Conservation (phyloP, 257 asterid genomes). For the Leptodermis oblonga region DNA sequence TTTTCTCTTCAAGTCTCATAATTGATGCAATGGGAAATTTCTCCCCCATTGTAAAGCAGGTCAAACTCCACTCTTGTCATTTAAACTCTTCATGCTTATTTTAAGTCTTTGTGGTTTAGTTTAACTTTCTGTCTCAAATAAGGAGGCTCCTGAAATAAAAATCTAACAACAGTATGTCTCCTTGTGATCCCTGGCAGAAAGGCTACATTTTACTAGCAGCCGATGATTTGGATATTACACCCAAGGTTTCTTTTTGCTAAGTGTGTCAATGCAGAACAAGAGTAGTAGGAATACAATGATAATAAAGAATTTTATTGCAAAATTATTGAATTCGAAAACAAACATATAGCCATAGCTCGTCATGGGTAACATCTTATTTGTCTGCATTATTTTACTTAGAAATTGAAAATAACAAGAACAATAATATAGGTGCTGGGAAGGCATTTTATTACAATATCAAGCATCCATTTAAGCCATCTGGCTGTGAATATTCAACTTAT, state of each 20-base stretch:
- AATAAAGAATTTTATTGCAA: neutral
- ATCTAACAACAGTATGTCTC: too few relatives aligned
- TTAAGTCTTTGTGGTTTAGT: neutral
- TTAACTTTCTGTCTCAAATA: too few relatives aligned
- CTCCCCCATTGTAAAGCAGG: slow-evolving; percentile 93
- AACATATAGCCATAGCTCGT: neutral
- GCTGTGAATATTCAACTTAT: neutral
- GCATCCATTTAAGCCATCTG: neutral
- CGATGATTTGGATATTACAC: neutral
- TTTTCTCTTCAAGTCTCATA: slow-evolving; percentile 65
- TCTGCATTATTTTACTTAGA: neutral
- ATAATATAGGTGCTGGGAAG: neutral
- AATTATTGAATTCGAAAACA: neutral
- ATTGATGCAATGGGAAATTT: slow-evolving; percentile 99
- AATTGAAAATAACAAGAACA: neutral
- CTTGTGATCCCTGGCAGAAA: neutral
- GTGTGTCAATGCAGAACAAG: neutral
- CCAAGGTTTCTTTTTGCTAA: neutral
- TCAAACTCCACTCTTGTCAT: slow-evolving; percentile 29
- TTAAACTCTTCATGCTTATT: too few relatives aligned
- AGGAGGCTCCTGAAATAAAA: too few relatives aligned
- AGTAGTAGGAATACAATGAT: neutral
- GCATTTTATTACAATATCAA: neutral
- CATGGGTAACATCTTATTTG: neutral
- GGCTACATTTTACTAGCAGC: neutral